phyloP scores from a whole-genome alignment of 306 rosid genomes.

The Hippophae tibetana region DNA sequence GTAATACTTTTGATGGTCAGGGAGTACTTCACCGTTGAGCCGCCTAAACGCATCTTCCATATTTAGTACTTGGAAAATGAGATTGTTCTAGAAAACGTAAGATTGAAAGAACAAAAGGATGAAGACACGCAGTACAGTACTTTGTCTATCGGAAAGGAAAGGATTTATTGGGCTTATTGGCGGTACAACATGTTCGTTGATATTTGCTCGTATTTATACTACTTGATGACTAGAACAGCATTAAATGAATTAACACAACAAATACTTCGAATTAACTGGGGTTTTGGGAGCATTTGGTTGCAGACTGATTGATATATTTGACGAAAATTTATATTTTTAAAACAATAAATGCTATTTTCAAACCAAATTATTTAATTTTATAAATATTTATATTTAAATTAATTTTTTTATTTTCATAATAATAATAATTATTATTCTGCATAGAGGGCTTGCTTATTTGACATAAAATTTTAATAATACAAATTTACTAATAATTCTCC shows the following conservation, averaged over 20 bases:
- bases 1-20: neutral
- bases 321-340: no score
- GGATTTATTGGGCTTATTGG: neutral
- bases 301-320: conserved; percentile 32
- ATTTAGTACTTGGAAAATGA: neutral
- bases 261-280: neutral
- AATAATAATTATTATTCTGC: no score
- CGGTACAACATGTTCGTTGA: neutral
- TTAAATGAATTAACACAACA: conserved; percentile 4
- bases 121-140: neutral
- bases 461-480: no score
- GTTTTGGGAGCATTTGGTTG: conserved; percentile 1
- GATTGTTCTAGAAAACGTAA: neutral
- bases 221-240: conserved; percentile 2
- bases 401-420: no score
- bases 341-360: no score
- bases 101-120: neutral
- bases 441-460: no score
- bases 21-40: conserved; percentile 27
- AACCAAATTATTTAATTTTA: no score
- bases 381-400: no score
- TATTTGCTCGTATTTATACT: conserved; percentile 23
- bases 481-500: no score
- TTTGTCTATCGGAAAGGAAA: no score
- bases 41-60: conserved; percentile 66